Percentiles rank a stretch among this genome's conserved stretches.
Evolutionary conservation across 371 early-diverging fungal genomes (phyloP).

Genomic region (Conidiobolus incongruus): DNA sequence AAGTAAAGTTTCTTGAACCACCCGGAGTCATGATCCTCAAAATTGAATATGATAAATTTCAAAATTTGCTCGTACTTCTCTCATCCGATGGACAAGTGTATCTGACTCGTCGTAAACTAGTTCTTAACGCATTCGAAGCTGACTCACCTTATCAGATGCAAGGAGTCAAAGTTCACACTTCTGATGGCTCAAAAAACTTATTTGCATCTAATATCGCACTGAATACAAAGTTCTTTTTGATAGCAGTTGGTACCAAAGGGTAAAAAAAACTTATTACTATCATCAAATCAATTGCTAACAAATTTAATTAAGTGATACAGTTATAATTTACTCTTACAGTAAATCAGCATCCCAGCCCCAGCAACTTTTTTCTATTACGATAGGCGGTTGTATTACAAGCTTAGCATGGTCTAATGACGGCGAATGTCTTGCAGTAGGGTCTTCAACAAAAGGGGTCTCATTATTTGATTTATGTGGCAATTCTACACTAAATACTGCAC

Average conservation of each 20-base stretch:
- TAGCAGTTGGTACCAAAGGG: constrained; percentile 1
- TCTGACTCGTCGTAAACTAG: background rate
- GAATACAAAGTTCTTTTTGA: background rate
- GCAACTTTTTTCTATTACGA: background rate
- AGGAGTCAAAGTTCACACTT: background rate
- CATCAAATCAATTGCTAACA: background rate
- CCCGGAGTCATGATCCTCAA: constrained; percentile 2
- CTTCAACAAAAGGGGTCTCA: background rate
- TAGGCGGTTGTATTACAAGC: background rate
- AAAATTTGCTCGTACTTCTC: background rate
- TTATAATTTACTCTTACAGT: background rate
- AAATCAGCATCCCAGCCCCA: too few relatives aligned
- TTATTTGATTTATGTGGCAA: background rate
- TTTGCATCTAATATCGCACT: background rate
- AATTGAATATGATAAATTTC: background rate
- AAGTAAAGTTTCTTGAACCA: background rate
- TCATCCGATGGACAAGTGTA: constrained; percentile 3
- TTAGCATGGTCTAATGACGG: constrained; percentile 1
- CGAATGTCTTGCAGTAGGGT: background rate
- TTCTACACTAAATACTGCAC: background rate
- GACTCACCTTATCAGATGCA: constrained; percentile 3
- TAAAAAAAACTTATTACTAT: background rate
- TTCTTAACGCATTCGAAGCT: too few relatives aligned
- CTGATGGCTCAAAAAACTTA: background rate
- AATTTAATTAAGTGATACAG: background rate